phyloP scores from a whole-genome alignment of 2,329 filamentous ascomycete species.

The Volutella citrinella region DNA sequence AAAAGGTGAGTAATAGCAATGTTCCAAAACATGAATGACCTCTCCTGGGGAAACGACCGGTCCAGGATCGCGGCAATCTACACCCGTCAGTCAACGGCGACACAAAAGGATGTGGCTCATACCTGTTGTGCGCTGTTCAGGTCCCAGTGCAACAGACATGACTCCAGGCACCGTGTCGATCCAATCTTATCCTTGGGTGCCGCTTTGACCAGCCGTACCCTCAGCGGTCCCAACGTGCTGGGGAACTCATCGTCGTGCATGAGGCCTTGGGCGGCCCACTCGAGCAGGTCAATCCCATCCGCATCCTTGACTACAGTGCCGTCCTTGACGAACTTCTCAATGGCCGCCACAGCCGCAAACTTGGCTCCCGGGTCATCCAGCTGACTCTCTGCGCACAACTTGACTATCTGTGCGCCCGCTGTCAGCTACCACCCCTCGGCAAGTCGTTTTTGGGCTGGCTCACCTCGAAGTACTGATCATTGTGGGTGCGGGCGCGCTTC shows the following conservation, averaged over 20 bases:
- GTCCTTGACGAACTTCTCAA: constrained; percentile 46
- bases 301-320: constrained; percentile 45
- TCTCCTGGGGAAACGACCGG: constrained; percentile 47
- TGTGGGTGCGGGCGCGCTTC: constrained; percentile 45
- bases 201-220: constrained; percentile 50
- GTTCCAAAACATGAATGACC: constrained; percentile 52
- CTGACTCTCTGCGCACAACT: constrained; percentile 49
- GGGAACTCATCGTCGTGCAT: constrained; percentile 39
- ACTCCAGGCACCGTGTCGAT: constrained; percentile 45
- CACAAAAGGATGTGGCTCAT: no score
- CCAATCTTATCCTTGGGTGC: constrained; percentile 43
- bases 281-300: constrained; percentile 51
- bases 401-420: constrained; percentile 36
- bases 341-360: constrained; percentile 40
- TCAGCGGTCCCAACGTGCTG: constrained; percentile 47
- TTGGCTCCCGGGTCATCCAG: constrained; percentile 48
- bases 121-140: constrained; percentile 57
- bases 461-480: constrained; percentile 57
- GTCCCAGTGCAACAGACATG: constrained; percentile 54
- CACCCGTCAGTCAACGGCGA: no score
- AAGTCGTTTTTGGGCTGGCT: no score
- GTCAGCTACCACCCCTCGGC: no score
- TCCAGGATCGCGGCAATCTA: constrained; percentile 55
- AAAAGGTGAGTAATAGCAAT: constrained; percentile 52
- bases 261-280: constrained; percentile 48